Conservation (phyloP, 371 early-diverging fungal genomes). For the Apophysomyces variabilis region DNA sequence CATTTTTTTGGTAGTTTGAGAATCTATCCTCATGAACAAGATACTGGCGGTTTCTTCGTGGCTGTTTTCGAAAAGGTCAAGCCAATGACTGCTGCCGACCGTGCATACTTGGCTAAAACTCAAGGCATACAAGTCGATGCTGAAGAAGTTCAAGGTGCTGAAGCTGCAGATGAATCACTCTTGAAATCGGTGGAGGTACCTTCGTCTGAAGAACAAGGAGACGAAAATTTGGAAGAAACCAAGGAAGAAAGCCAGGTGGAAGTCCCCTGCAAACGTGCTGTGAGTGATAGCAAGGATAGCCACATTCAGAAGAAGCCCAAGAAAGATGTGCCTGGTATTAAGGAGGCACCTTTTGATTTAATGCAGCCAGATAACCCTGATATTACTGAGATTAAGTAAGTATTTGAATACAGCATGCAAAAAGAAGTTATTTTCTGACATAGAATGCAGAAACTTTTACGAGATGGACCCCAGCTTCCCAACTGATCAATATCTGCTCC, state of each 20-base stretch:
- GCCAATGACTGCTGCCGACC: conserved; percentile 63
- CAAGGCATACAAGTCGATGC: conserved; percentile 25
- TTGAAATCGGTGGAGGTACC: conserved; percentile 24
- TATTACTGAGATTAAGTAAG: conserved; percentile 55
- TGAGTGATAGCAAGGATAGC: conserved; percentile 25
- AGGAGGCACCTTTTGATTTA: conserved; percentile 83
- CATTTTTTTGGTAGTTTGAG: conserved; percentile 66
- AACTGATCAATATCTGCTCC: conserved; percentile 79
- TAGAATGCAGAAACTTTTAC: conserved; percentile 58
- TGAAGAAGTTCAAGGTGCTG: conserved; percentile 32
- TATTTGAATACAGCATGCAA: conserved; percentile 5
- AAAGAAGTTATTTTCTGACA: conserved; percentile 10
- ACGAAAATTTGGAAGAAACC: conserved; percentile 4
- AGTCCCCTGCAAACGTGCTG: conserved; percentile 19
- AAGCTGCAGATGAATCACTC: conserved; percentile 29
- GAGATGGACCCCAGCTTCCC: conserved; percentile 77
- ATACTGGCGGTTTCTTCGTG: conserved; percentile 99
- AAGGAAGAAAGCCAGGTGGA: conserved; percentile 21
- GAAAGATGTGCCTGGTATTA: conserved; percentile 56
- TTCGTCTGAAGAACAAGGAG: not conserved
- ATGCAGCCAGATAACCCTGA: conserved; percentile 60
- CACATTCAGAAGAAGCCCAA: conserved; percentile 40
- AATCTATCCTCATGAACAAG: conserved; percentile 94
- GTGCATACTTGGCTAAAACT: conserved; percentile 32
- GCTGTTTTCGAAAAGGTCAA: conserved; percentile 92